Evolutionary conservation across 2,329 filamentous ascomycete genomes (phyloP).

Genomic region (Fusarium pseudograminearum): DNA sequence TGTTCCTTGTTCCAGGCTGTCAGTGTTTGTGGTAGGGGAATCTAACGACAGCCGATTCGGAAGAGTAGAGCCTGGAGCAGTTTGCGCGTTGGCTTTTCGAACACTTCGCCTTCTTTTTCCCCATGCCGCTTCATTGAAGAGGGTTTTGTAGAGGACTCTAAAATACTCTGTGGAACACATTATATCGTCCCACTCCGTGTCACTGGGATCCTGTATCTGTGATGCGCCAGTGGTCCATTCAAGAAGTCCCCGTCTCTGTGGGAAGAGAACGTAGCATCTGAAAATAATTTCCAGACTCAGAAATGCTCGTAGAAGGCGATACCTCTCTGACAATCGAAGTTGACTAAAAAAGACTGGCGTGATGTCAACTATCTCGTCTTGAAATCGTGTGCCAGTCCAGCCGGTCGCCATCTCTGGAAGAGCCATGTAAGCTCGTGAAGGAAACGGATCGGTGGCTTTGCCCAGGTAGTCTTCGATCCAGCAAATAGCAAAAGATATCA

Average conservation of each 20-base stretch:
- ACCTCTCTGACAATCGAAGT: not conserved
- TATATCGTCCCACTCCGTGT: not conserved
- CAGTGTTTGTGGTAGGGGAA: rapidly evolving
- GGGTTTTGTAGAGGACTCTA: not conserved
- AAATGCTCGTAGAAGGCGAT: not conserved
- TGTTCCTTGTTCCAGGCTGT: not conserved
- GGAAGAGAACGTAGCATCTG: not conserved
- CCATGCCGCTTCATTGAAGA: not conserved
- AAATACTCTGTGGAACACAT: not conserved
- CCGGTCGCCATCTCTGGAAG: not conserved
- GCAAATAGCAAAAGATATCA: not conserved
- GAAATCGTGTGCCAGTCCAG: not conserved
- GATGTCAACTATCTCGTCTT: not conserved
- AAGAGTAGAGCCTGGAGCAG: not conserved
- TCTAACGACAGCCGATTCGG: not conserved
- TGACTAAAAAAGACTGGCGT: not conserved
- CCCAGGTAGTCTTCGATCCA: not conserved
- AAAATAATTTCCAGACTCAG: not conserved
- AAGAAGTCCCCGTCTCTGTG: no score
- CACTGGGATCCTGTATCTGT: no score
- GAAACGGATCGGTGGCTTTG: not conserved
- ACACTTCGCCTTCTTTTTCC: not conserved
- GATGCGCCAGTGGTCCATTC: no score
- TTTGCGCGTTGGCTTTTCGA: not conserved
- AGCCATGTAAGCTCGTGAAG: not conserved